phyloP scores from a whole-genome alignment of 2,329 filamentous ascomycete species.

The Ustulina deusta region DNA sequence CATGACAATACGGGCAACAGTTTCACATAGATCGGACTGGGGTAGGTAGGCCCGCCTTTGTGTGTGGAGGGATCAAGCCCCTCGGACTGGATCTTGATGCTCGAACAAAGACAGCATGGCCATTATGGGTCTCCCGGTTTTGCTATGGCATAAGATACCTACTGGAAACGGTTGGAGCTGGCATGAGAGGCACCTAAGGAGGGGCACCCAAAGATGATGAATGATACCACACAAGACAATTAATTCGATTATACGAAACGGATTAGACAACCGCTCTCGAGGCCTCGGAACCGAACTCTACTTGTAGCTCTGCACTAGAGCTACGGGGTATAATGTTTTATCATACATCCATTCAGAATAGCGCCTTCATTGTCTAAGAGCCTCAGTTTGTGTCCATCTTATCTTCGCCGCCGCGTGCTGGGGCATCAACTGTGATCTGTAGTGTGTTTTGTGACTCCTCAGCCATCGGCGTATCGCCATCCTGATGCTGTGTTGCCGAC shows the following conservation, averaged over 20 bases:
- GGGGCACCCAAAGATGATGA: conserved; percentile 10
- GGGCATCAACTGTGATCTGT: conserved; percentile 63
- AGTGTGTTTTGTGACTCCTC: conserved; percentile 51
- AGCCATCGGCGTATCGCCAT: conserved; percentile 53
- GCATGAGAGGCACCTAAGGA: conserved; percentile 1
- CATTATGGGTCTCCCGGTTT: background rate
- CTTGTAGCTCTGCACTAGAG: conserved; percentile 30
- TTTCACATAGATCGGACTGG: background rate
- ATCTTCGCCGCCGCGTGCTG: conserved; percentile 63
- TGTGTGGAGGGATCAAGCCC: background rate
- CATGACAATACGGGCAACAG: background rate
- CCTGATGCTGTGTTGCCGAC: conserved; percentile 50
- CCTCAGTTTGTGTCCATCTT: conserved; percentile 72
- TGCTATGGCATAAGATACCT: background rate
- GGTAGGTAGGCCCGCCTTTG: background rate
- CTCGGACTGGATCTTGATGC: background rate
- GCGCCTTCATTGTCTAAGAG: background rate
- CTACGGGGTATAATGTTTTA: conserved; percentile 46
- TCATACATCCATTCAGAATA: conserved; percentile 29
- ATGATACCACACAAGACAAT: conserved; percentile 36
- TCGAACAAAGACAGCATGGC: conserved; percentile 2
- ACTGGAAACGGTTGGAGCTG: background rate
- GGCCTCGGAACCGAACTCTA: background rate
- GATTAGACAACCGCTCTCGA: conserved; percentile 13
- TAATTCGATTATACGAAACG: conserved; percentile 13